phyloP scores from a whole-genome alignment of 1,284 basidiomycete genomes.

The Trametes polyzona region DNA sequence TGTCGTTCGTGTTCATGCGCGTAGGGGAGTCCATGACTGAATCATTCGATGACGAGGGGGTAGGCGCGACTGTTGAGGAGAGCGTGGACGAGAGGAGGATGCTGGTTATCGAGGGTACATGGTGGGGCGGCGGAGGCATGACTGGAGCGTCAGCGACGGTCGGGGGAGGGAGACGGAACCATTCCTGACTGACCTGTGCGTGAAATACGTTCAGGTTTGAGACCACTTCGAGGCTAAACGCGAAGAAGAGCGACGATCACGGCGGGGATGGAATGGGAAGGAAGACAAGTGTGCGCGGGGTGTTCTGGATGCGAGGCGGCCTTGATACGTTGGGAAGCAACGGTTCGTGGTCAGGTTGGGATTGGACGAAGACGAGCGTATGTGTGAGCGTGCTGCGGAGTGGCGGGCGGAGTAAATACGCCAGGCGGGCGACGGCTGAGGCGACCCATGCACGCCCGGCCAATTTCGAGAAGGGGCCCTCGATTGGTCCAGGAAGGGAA shows the following conservation, averaged over 20 bases:
- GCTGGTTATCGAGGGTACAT: constrained; percentile 30
- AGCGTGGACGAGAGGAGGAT: constrained; percentile 24
- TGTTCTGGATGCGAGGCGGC: not conserved
- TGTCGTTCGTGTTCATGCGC: constrained; percentile 9
- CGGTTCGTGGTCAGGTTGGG: not conserved
- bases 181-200: constrained; percentile 12
- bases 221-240: constrained; percentile 1
- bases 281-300: too few relatives aligned
- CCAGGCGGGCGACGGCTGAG: constrained; percentile 5
- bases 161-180: constrained; percentile 1
- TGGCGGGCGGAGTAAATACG: constrained; percentile 10
- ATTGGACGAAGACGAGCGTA: constrained; percentile 2
- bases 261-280: constrained; percentile 12
- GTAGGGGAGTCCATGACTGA: constrained; percentile 25
- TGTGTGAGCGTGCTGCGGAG: constrained; percentile 10
- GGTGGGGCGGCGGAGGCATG: constrained; percentile 19
- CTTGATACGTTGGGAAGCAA: constrained; percentile 11
- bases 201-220: constrained; percentile 14
- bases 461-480: constrained; percentile 17
- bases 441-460: not conserved
- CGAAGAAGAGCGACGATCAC: constrained; percentile 14
- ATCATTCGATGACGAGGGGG: constrained; percentile 21
- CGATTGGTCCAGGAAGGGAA: constrained; percentile 9
- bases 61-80: constrained; percentile 12
- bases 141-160: constrained; percentile 4